Percentiles rank a stretch among this genome's conserved stretches.
Evolutionary conservation across 257 asterid genomes (phyloP).

Genomic region (Penstemon eatonii): DNA sequence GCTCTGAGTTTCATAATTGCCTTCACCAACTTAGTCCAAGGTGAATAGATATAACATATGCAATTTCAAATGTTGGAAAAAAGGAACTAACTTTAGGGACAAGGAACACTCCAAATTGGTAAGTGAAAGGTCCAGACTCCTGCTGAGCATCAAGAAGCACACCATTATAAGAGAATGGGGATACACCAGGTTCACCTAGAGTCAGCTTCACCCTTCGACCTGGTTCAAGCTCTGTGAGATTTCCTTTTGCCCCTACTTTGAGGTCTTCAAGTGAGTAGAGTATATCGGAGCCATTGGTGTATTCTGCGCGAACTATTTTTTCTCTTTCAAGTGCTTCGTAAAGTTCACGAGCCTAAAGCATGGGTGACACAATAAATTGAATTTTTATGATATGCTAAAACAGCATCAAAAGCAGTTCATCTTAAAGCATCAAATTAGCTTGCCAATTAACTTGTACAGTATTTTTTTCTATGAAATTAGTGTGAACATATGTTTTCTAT

Average conservation of each 20-base stretch:
- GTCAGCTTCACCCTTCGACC: constrained; percentile 71
- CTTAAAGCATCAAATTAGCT: constrained; percentile 17
- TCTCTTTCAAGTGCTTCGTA: constrained; percentile 65
- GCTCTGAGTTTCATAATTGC: background rate
- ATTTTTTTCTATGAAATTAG: constrained; percentile 3
- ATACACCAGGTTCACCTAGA: constrained; percentile 74
- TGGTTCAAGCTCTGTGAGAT: constrained; percentile 66
- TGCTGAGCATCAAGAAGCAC: constrained; percentile 75
- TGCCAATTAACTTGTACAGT: background rate
- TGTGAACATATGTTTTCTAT: constrained; percentile 3
- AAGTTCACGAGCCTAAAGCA: constrained; percentile 61
- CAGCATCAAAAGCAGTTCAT: constrained; percentile 19
- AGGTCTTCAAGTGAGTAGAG: constrained; percentile 76
- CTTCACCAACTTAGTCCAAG: background rate
- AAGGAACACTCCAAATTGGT: constrained; percentile 73
- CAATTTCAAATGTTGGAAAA: constrained; percentile 17
- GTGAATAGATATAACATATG: background rate
- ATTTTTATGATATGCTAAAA: constrained; percentile 16
- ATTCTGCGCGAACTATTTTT: constrained; percentile 52
- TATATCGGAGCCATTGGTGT: constrained; percentile 54
- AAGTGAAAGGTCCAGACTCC: constrained; percentile 57
- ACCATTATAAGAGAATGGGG: constrained; percentile 63
- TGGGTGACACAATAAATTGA: constrained; percentile 22
- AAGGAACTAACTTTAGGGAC: constrained; percentile 72
- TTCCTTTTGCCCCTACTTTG: constrained; percentile 73